Percentiles rank a stretch among this genome's conserved stretches.
phyloP scores from a whole-genome alignment of 2,329 filamentous ascomycete species.

The Phoma herbarum region DNA sequence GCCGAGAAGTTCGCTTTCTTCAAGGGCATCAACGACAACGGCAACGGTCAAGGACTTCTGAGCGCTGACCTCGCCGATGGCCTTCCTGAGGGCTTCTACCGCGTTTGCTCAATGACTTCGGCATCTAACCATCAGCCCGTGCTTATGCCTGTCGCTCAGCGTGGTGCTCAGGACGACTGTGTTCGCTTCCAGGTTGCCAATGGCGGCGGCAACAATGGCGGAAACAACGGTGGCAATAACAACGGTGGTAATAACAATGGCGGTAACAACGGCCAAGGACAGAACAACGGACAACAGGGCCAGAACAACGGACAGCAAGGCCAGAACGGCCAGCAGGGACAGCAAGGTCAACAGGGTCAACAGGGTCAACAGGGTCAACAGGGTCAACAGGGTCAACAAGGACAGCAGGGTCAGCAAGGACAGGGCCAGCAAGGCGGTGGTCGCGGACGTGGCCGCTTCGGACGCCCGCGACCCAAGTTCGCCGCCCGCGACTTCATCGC shows the following conservation, averaged over 20 bases:
- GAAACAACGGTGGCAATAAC: slow-evolving; percentile 22
- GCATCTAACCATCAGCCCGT: slow-evolving; percentile 65
- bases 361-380: slow-evolving; percentile 14
- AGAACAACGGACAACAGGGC: slow-evolving; percentile 14
- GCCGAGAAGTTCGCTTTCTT: slow-evolving; percentile 63
- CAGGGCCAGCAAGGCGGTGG: slow-evolving; percentile 27
- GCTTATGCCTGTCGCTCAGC: slow-evolving; percentile 65
- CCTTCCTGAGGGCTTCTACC: slow-evolving; percentile 59
- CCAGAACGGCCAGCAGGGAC: not conserved
- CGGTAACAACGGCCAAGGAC: slow-evolving; percentile 17
- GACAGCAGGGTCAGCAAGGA: slow-evolving; percentile 18
- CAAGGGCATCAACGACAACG: slow-evolving; percentile 65
- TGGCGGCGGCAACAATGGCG: slow-evolving; percentile 10
- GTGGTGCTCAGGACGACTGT: slow-evolving; percentile 64
- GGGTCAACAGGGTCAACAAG: slow-evolving; percentile 15
- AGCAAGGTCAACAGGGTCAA: slow-evolving; percentile 7
- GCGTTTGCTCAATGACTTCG: slow-evolving; percentile 62
- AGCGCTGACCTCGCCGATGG: slow-evolving; percentile 57
- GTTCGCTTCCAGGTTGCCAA: slow-evolving; percentile 57
- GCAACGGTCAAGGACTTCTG: slow-evolving; percentile 58
- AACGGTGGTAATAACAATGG: slow-evolving; percentile 9
- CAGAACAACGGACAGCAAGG: slow-evolving; percentile 4
- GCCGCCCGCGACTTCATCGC: slow-evolving; percentile 46
- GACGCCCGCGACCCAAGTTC: slow-evolving; percentile 38
- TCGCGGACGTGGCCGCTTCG: slow-evolving; percentile 35